Percentiles rank a stretch among this genome's conserved stretches.
Evolutionary conservation across 1,284 basidiomycete genomes (phyloP).

Genomic region (Fomitopsis palustris): DNA sequence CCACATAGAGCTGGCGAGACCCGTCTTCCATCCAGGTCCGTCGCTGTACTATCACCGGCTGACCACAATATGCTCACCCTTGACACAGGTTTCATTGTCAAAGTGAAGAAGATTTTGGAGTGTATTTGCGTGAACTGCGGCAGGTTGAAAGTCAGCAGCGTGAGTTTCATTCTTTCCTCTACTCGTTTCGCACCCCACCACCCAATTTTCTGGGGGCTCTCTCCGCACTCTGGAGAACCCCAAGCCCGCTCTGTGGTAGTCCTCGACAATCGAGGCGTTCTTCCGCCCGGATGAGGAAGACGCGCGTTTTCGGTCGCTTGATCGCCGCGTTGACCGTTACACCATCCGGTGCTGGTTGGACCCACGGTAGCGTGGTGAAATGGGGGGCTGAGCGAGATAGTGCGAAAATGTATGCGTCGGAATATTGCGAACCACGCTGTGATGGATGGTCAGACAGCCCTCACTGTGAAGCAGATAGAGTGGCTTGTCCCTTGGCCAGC

Average conservation of each 20-base stretch:
- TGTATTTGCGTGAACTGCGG: constrained; percentile 99
- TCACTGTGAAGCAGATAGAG: constrained; percentile 64
- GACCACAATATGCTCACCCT: background rate
- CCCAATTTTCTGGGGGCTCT: constrained; percentile 94
- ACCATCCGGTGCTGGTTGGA: constrained; percentile 71
- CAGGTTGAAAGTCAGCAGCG: constrained; percentile 94
- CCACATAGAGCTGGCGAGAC: constrained; percentile 95
- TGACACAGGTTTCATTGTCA: constrained; percentile 86
- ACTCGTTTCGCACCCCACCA: constrained; percentile 89
- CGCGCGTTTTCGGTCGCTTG: constrained; percentile 88
- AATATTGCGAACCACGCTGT: constrained; percentile 28
- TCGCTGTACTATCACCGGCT: background rate
- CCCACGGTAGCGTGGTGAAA: constrained; percentile 85
- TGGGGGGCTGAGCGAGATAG: constrained; percentile 91
- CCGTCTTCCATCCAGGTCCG: constrained; percentile 93
- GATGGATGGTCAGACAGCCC: constrained; percentile 33
- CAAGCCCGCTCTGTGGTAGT: constrained; percentile 77
- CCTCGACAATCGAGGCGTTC: constrained; percentile 77
- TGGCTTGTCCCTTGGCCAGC: constrained; percentile 47
- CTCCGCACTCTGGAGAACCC: constrained; percentile 85
- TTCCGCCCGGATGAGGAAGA: constrained; percentile 63
- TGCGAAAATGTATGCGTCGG: constrained; percentile 53
- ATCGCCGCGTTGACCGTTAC: constrained; percentile 74
- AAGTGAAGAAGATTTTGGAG: constrained; percentile 99
- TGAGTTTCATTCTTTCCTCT: constrained; percentile 77